Conservation (phyloP, 495 filamentous ascomycete genomes). For the Pseudoneurospora amorphoporcata region DNA sequence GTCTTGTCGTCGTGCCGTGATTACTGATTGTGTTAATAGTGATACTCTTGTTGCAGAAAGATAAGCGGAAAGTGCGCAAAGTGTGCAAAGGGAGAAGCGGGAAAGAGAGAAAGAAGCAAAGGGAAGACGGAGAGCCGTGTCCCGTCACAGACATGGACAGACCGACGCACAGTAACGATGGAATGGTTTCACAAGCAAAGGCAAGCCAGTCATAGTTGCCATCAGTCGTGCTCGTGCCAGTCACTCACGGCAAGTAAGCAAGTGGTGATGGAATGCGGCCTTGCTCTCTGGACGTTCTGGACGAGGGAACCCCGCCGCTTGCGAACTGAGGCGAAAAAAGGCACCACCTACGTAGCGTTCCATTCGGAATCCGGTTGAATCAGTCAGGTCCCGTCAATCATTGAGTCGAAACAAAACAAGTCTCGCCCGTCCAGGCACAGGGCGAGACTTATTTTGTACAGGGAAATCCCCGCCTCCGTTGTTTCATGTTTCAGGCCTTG, state of each 20-base stretch:
- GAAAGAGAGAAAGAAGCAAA: no score
- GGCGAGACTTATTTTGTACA: background rate
- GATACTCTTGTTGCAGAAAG: background rate
- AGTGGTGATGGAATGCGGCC: background rate
- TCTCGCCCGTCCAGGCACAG: background rate
- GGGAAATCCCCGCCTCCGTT: background rate
- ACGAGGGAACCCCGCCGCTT: background rate
- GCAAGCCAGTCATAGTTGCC: background rate
- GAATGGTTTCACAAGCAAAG: background rate
- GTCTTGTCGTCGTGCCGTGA: background rate
- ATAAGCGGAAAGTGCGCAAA: background rate
- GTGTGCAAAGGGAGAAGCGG: background rate
- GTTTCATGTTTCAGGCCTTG: no score
- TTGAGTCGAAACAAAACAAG: background rate
- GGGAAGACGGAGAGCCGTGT: no score
- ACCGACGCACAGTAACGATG: background rate
- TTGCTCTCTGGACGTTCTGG: background rate
- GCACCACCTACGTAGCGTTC: no score
- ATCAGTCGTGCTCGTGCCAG: background rate
- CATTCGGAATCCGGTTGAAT: background rate
- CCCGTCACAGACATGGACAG: background rate
- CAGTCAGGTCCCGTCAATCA: background rate
- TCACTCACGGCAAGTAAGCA: background rate
- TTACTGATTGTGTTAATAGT: background rate
- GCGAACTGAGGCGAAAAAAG: background rate